Evolutionary conservation across 2,329 filamentous ascomycete species (phyloP).

Genomic region (Beauveria asiatica): DNA sequence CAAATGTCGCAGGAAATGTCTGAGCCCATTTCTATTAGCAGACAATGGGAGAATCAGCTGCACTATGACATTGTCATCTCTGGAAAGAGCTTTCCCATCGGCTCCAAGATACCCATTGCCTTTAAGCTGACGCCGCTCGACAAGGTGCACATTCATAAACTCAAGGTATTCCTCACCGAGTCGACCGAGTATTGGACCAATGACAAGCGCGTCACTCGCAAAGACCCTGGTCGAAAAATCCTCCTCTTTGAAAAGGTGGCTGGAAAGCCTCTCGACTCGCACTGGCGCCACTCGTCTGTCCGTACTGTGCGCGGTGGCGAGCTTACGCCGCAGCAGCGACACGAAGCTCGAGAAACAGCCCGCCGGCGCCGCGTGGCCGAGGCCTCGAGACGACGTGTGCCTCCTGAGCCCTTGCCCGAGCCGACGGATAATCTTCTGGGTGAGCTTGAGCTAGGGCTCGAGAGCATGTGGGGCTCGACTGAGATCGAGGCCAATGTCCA

Average conservation of each 20-base stretch:
- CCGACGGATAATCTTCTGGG: slow-evolving; percentile 67
- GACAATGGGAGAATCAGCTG: slow-evolving; percentile 90
- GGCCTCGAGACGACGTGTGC: slow-evolving; percentile 32
- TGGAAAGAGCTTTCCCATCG: slow-evolving; percentile 87
- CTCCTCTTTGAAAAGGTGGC: slow-evolving; percentile 82
- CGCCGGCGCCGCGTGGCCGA: slow-evolving; percentile 45
- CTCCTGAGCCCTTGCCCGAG: slow-evolving; percentile 37
- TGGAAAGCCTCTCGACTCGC: slow-evolving; percentile 63
- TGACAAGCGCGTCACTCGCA: slow-evolving; percentile 74
- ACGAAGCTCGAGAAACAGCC: slow-evolving; percentile 39
- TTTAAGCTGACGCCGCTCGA: slow-evolving; percentile 89
- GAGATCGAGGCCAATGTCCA: slow-evolving; percentile 94
- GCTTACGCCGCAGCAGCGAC: slow-evolving; percentile 43
- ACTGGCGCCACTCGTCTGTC: slow-evolving; percentile 68
- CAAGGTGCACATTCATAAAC: slow-evolving; percentile 86
- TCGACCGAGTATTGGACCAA: slow-evolving; percentile 86
- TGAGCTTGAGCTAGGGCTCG: slow-evolving; percentile 61
- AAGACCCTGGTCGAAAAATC: slow-evolving; percentile 77
- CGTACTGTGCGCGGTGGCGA: slow-evolving; percentile 74
- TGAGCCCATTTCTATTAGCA: slow-evolving; percentile 86
- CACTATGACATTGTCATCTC: slow-evolving; percentile 96
- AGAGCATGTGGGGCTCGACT: slow-evolving; percentile 73
- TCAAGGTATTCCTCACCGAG: slow-evolving; percentile 87
- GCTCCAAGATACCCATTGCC: slow-evolving; percentile 79
- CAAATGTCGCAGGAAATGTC: slow-evolving; percentile 84